Conservation (phyloP, 257 asterid genomes). For the Schizonepeta tenuifolia region DNA sequence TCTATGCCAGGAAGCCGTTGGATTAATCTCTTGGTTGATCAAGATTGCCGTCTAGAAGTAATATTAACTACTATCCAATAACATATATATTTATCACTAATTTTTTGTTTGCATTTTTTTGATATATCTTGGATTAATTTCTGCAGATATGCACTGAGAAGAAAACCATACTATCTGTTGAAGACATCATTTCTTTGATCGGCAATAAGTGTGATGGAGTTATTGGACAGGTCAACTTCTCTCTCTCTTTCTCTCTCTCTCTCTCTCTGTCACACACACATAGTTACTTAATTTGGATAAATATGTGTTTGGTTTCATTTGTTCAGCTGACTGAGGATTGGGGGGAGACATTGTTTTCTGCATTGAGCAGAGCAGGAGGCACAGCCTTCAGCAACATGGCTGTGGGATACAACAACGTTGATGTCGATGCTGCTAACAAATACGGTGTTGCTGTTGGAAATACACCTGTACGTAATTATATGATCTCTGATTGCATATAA, state of each 20-base stretch:
- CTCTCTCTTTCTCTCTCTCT: not conserved
- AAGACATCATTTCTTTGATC: slow-evolving; percentile 79
- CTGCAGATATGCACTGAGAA: slow-evolving; percentile 78
- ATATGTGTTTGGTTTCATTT: slow-evolving; percentile 20
- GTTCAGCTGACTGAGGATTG: slow-evolving; percentile 90
- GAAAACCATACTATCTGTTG: slow-evolving; percentile 91
- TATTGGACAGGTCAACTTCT: slow-evolving; percentile 77
- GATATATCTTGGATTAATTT: not conserved
- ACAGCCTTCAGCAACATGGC: slow-evolving; percentile 99
- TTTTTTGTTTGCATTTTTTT: not conserved
- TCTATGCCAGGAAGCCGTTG: slow-evolving; percentile 97
- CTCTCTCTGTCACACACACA: not conserved
- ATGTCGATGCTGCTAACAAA: slow-evolving; percentile 83
- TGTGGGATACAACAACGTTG: slow-evolving; percentile 95
- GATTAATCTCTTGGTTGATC: slow-evolving; percentile 81
- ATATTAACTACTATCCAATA: not conserved
- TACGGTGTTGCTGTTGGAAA: slow-evolving; percentile 96
- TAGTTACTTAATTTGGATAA: not conserved
- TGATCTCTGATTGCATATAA: not conserved
- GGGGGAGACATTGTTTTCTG: slow-evolving; percentile 87
- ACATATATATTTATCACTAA: too few relatives aligned
- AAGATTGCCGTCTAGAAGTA: slow-evolving; percentile 97
- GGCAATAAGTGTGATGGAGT: slow-evolving; percentile 92
- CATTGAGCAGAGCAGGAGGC: slow-evolving; percentile 93
- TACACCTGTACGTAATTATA: slow-evolving; percentile 65